Percentiles rank a stretch among this genome's conserved stretches.
Conservation (phyloP, 306 rosid species). For the Albizia julibrissin region DNA sequence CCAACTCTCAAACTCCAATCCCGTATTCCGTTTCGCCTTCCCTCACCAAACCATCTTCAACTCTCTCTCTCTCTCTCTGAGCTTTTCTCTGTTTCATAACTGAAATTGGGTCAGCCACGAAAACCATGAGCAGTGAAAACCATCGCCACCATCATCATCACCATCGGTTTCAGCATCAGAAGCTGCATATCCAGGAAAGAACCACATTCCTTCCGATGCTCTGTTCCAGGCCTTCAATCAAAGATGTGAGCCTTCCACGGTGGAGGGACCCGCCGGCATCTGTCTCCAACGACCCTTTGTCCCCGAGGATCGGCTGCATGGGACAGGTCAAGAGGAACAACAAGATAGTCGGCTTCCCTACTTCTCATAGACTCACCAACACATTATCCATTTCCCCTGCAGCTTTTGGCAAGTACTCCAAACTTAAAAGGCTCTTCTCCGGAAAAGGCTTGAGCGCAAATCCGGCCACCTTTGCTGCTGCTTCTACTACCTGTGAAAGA, state of each 20-base stretch:
- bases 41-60: neutral
- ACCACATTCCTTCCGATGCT: constrained; percentile 81
- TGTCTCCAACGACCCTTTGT: constrained; percentile 55
- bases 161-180: constrained; percentile 21
- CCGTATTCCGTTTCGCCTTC: neutral
- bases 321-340: constrained; percentile 92
- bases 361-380: constrained; percentile 40
- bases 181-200: constrained; percentile 38
- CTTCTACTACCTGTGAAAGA: constrained; percentile 31
- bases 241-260: constrained; percentile 55
- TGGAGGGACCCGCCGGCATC: constrained; percentile 28
- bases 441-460: constrained; percentile 47
- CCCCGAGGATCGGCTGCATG: constrained; percentile 92
- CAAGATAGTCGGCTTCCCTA: constrained; percentile 65
- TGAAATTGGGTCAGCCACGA: neutral
- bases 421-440: constrained; percentile 77
- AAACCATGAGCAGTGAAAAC: constrained; percentile 50
- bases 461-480: constrained; percentile 31
- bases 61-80: constrained; percentile 1
- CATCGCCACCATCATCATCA: constrained; percentile 35
- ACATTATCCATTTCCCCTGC: constrained; percentile 28
- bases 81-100: neutral
- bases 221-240: constrained; percentile 71
- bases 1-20: neutral
- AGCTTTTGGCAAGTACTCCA: constrained; percentile 53